Percentiles rank a stretch among this genome's conserved stretches.
Evolutionary conservation across 1,284 basidiomycete genomes (phyloP).

Genomic region (Entoloma clypeatum): DNA sequence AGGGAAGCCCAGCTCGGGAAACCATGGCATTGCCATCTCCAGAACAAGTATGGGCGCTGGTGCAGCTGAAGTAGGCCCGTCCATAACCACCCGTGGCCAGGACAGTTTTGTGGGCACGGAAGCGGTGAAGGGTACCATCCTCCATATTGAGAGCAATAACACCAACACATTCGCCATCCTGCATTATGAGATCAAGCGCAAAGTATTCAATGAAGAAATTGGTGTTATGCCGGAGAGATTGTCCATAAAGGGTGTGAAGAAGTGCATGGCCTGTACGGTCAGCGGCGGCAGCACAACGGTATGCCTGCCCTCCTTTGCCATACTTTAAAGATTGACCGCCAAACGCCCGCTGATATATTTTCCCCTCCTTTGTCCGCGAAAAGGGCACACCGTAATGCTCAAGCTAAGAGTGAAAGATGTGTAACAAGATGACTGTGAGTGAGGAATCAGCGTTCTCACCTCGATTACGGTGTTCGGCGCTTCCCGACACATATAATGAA

Average conservation of each 20-base stretch:
- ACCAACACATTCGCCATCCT: conserved; percentile 98
- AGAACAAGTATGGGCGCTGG: conserved; percentile 97
- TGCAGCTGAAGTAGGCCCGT: conserved; percentile 98
- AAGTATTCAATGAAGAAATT: conserved; percentile 99
- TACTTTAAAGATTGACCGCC: conserved; percentile 97
- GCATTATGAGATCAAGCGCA: conserved; percentile 97
- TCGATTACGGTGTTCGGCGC: conserved; percentile 93
- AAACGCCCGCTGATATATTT: conserved; percentile 99
- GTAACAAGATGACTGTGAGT: conserved; percentile 12
- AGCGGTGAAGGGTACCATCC: conserved; percentile 97
- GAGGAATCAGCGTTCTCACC: conserved; percentile 40
- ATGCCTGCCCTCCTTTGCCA: conserved; percentile 99
- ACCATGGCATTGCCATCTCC: conserved; percentile 99
- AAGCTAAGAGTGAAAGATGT: conserved; percentile 54
- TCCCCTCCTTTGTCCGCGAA: conserved; percentile 98
- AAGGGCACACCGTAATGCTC: conserved; percentile 99
- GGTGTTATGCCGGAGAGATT: conserved; percentile 98
- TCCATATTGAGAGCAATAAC: conserved; percentile 99
- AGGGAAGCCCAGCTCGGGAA: conserved; percentile 90
- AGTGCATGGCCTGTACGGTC: conserved; percentile 99
- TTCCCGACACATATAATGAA: conserved; percentile 99
- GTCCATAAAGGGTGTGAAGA: conserved; percentile 97
- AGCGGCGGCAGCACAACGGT: conserved; percentile 97
- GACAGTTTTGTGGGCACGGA: conserved; percentile 98
- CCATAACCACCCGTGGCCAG: conserved; percentile 99